Conservation (phyloP, 2,329 filamentous ascomycete genomes). For the Sporothrix variecibatus region DNA sequence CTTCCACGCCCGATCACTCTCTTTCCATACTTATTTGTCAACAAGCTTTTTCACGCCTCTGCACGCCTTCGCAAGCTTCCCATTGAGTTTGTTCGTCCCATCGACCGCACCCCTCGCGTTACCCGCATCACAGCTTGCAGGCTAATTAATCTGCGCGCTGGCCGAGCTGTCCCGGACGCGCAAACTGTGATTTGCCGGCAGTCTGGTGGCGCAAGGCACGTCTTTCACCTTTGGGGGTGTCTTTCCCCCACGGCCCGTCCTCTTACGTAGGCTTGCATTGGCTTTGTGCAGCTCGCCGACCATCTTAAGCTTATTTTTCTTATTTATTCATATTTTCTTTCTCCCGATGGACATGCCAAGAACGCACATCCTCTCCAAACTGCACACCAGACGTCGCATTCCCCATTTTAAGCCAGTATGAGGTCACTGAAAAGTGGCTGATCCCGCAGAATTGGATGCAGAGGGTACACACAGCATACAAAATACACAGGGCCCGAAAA, state of each 20-base stretch:
- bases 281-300: neutral
- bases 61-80: neutral
- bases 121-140: constrained; percentile 13
- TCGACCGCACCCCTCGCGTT: neutral
- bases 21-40: neutral
- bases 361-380: neutral
- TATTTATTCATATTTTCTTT: neutral
- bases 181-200: neutral
- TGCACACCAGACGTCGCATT: neutral
- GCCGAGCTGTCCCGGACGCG: constrained; percentile 9
- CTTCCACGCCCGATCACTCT: too few species aligned
- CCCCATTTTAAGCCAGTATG: constrained; percentile 18
- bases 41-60: neutral
- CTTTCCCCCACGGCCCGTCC: neutral
- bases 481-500: neutral
- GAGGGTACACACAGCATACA: neutral
- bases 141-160: constrained; percentile 7
- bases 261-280: neutral
- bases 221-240: neutral
- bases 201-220: neutral
- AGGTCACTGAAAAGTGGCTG: constrained; percentile 8
- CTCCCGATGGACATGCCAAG: neutral
- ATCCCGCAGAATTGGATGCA: neutral
- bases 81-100: neutral
- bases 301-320: constrained; percentile 8